These are phyloP conservation scores for Astrephomene gubernaculifera DNA, from an alignment of 139 green algal species.

Conservation along the genomic window DNA sequence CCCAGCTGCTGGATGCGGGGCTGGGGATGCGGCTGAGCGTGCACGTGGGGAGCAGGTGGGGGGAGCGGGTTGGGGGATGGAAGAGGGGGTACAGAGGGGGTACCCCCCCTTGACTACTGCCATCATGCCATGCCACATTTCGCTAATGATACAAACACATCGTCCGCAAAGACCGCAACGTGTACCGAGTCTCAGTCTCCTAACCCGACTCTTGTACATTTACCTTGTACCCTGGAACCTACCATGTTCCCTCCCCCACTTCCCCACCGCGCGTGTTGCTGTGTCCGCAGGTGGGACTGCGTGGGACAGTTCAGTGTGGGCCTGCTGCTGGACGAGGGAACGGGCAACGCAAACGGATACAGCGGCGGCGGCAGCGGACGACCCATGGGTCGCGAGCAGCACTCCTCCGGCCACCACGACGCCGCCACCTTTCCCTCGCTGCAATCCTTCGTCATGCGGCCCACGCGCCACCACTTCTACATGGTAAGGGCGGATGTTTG, in stretches of 20 bases:
- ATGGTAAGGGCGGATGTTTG: background rate
- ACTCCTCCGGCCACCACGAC: too few relatives aligned
- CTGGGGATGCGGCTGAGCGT: conserved; percentile 49
- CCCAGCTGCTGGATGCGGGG: conserved; percentile 46
- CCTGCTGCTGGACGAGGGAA: conserved; percentile 41
- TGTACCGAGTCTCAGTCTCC: too few relatives aligned
- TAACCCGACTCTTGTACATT: too few relatives aligned
- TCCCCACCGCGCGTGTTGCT: too few relatives aligned
- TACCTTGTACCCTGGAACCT: background rate
- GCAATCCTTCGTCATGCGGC: conserved; percentile 42
- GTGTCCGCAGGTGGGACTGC: conserved; percentile 29
- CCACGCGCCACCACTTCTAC: conserved; percentile 44
- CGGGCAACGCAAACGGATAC: conserved; percentile 24
- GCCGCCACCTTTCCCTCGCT: conserved; percentile 16
- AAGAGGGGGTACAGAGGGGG: too few relatives aligned
- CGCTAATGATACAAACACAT: too few relatives aligned
- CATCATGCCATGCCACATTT: too few relatives aligned
- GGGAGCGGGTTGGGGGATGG: background rate
- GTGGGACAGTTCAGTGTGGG: conserved; percentile 41
- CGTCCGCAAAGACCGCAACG: too few relatives aligned
- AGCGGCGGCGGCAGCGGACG: background rate
- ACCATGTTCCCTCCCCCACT: background rate
- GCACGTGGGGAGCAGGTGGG: conserved; percentile 45
- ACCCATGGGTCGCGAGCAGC: background rate
- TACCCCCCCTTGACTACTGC: too few relatives aligned